Base-by-base conservation (phyloP, 2,329 filamentous ascomycete genomes). In the Fusarium subglutinans region DNA sequence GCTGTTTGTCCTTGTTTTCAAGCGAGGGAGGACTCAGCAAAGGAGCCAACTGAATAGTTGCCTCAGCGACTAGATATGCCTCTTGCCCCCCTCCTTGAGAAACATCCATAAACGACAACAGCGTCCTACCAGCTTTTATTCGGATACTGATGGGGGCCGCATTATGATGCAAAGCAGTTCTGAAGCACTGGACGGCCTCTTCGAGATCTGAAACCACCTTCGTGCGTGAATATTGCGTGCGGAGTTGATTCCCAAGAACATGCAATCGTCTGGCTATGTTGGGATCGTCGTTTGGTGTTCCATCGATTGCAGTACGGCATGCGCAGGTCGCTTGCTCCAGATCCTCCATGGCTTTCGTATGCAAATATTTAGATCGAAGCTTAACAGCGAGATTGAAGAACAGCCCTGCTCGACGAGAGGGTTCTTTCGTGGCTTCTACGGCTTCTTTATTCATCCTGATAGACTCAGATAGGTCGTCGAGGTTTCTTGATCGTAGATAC, bases 341-440 rank as follows among this genome's bases (percentile, higher is more conserved):
- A n/a, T n/a, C 40, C 5, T 43, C 22, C 14, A 43, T 10, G 6
- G 6, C 40, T 11, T n/a, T 43, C 8, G 40, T n/a, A 8, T n/a
- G 22, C 10, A 43, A 7, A n/a, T n/a, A n/a, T n/a, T 15, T n/a
- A 15, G 5, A n/a, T 43, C 22, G 40, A 43, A 43, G 40, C 40
- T n/a, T 15, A 4, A 43, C 1, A 3, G 22, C 22, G 6, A n/a
- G 22, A n/a, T n/a, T 43, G 14, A 13, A n/a, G 3, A n/a, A n/a
- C 0, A n/a, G 13, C 0, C 4, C 8, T 43, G 40, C 22, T 6
- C 22, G 8, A 6, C 40, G 40, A n/a, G 8, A 6, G 40, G 13
- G 40, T 3, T 10, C 40, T n/a, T 0, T 0, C 8, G 22, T n/a
- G 20, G 20, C 20, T 40, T 40, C 38, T 22, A 13, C 22, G 20